Conservation (phyloP, 805 yeast species). For the Kazachstania martiniae region DNA sequence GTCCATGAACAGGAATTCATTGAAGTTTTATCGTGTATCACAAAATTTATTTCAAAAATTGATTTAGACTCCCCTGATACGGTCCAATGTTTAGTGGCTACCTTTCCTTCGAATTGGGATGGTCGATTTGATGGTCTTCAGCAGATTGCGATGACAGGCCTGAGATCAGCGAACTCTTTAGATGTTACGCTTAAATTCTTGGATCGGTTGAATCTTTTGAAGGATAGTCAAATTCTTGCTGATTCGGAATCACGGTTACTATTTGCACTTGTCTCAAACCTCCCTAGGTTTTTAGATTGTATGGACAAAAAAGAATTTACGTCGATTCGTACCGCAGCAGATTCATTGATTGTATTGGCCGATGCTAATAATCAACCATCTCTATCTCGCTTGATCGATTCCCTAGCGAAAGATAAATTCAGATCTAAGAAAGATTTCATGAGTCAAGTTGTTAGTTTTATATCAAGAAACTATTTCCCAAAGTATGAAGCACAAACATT, state of each 20-base stretch:
- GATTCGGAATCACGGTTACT: conserved; percentile 58
- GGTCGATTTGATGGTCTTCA: conserved; percentile 87
- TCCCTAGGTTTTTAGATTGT: conserved; percentile 80
- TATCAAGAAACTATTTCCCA: conserved; percentile 62
- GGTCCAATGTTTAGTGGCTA: conserved; percentile 67
- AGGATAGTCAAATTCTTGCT: conserved; percentile 69
- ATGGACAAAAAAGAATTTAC: conserved; percentile 46
- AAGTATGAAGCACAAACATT: conserved; percentile 63
- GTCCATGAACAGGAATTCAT: conserved; percentile 88
- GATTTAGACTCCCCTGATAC: conserved; percentile 80
- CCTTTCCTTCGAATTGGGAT: conserved; percentile 94
- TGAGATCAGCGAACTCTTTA: conserved; percentile 70
- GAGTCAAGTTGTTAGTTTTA: conserved; percentile 63
- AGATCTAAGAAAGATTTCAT: conserved; percentile 86
- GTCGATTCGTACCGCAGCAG: conserved; percentile 44
- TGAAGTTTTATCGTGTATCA: conserved; percentile 72
- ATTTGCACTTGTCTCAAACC: conserved; percentile 60
- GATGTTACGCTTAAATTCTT: conserved; percentile 66
- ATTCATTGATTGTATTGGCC: conserved; percentile 51
- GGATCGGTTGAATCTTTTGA: conserved; percentile 55
- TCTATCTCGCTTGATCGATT: conserved; percentile 60
- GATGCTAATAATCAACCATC: conserved; percentile 43
- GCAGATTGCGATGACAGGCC: conserved; percentile 65
- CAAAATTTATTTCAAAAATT: conserved; percentile 76
- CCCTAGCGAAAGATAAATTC: conserved; percentile 68